These are phyloP conservation scores for Tricholoma sp. DNA, from an alignment of 768 basidiomycete species.

Conservation along the genomic window DNA sequence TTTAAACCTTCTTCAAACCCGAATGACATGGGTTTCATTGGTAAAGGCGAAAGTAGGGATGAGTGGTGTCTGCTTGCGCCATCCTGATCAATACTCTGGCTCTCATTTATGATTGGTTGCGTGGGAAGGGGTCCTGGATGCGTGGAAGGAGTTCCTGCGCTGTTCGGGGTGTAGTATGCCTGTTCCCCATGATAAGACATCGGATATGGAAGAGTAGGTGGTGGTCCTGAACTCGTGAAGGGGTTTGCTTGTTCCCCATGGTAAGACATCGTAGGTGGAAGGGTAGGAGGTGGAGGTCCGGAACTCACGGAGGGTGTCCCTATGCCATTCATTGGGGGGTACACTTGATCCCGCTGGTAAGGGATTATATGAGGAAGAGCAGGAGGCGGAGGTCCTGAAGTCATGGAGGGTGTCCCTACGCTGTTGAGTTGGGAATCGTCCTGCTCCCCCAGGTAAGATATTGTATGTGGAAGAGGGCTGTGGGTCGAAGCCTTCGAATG, in stretches of 20 bases:
- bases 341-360: neutral
- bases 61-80: neutral
- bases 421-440: neutral
- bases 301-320: no score
- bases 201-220: neutral
- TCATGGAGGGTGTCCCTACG: neutral
- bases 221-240: neutral
- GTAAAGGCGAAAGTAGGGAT: neutral
- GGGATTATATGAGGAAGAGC: no score
- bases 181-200: neutral
- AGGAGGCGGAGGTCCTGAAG: neutral
- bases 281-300: no score
- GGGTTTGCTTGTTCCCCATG: no score
- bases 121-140: neutral
- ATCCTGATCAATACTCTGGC: neutral
- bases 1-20: neutral
- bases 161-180: neutral
- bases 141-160: neutral
- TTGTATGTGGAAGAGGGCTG: neutral
- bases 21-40: neutral
- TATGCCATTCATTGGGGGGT: neutral
- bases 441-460: neutral
- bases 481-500: neutral
- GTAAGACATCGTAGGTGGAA: no score
- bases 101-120: neutral